These are phyloP conservation scores for Camellia japonica DNA, from an alignment of 148 eudicot genomes.

Conservation along the genomic window DNA sequence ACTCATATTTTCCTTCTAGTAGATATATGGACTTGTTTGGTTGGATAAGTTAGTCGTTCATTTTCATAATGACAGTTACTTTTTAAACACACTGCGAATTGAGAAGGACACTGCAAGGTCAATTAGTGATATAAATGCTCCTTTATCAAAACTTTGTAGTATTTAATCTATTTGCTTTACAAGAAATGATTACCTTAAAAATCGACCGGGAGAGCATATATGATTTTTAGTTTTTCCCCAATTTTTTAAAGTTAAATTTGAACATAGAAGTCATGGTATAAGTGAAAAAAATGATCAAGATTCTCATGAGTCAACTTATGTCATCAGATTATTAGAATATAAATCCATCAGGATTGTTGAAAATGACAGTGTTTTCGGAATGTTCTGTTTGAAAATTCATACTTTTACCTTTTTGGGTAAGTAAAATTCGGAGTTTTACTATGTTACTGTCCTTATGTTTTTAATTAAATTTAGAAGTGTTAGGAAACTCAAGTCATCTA, in stretches of 20 bases:
- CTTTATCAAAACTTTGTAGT: constrained; percentile 3
- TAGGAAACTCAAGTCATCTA: background rate
- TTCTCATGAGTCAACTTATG: background rate
- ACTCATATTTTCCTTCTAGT: background rate
- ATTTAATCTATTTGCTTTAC: background rate
- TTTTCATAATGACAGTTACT: background rate
- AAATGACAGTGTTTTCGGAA: background rate
- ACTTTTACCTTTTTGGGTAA: too few relatives aligned
- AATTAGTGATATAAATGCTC: background rate
- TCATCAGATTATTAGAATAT: background rate
- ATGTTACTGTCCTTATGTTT: background rate
- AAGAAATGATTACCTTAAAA: background rate
- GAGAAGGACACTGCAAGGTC: background rate
- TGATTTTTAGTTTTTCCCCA: background rate
- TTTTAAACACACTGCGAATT: background rate
- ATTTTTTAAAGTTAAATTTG: background rate
- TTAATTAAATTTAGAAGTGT: background rate
- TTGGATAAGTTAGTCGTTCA: background rate
- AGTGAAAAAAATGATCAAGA: background rate
- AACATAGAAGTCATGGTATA: background rate
- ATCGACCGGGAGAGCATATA: background rate
- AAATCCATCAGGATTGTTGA: background rate
- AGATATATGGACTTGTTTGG: background rate
- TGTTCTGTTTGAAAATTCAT: background rate
- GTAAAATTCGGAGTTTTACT: background rate